These are phyloP conservation scores for Termitomyces eurrhizus DNA, from an alignment of 768 basidiomycete genomes.

Conservation along the genomic window DNA sequence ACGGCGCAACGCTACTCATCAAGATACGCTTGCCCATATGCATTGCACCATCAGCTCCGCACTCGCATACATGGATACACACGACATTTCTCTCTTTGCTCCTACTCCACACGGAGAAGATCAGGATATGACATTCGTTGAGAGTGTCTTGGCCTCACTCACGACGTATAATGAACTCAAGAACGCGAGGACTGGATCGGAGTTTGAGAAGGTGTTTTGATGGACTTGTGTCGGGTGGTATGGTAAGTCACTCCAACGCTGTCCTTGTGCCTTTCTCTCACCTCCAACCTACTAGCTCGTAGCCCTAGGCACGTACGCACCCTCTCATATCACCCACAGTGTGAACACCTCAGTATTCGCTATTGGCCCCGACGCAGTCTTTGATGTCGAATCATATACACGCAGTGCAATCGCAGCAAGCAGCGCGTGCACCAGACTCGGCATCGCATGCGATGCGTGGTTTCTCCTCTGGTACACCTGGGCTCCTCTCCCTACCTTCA, in stretches of 20 bases:
- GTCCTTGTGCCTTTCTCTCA: too few relatives aligned
- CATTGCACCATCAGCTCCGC: too few relatives aligned
- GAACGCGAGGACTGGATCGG: constrained; percentile 38
- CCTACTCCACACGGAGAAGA: too few relatives aligned
- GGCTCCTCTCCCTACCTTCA: constrained; percentile 46
- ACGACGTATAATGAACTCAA: constrained; percentile 56
- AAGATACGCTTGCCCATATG: constrained; percentile 26
- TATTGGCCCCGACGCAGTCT: constrained; percentile 49
- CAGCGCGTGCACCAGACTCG: constrained; percentile 60
- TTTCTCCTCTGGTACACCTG: constrained; percentile 62
- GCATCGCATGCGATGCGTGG: constrained; percentile 61
- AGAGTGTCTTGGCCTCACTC: constrained; percentile 43
- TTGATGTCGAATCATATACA: constrained; percentile 44
- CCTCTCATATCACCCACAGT: constrained; percentile 17
- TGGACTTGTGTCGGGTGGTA: constrained; percentile 65
- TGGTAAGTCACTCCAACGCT: constrained; percentile 34
- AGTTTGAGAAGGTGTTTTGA: constrained; percentile 48
- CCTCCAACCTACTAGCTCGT: constrained; percentile 44
- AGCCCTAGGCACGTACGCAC: constrained; percentile 51
- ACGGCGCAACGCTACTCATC: constrained; percentile 29
- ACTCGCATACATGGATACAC: too few relatives aligned
- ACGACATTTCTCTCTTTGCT: too few relatives aligned
- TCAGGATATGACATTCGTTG: too few relatives aligned
- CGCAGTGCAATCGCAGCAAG: constrained; percentile 52
- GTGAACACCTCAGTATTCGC: constrained; percentile 61